These are phyloP conservation scores for Diaporthe longicolla DNA, from an alignment of 2,329 filamentous ascomycete genomes.

Conservation along the genomic window DNA sequence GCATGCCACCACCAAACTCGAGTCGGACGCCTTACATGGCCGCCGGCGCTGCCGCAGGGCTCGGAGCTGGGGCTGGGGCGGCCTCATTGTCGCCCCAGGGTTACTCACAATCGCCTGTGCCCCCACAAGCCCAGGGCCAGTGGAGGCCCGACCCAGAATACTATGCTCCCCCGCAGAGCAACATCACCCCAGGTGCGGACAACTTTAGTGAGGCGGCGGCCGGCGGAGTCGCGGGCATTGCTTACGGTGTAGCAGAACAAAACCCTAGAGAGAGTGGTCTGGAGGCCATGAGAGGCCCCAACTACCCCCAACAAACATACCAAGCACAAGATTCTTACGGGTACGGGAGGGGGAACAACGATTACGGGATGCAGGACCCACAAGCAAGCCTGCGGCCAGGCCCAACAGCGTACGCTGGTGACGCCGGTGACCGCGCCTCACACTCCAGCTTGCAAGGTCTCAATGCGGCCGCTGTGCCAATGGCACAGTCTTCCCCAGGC, in stretches of 20 bases:
- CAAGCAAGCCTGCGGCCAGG: slow-evolving; percentile 45
- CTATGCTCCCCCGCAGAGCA: slow-evolving; percentile 52
- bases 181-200: slow-evolving; percentile 74
- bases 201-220: slow-evolving; percentile 75
- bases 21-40: slow-evolving; percentile 44
- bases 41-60: slow-evolving; percentile 45
- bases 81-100: slow-evolving; percentile 47
- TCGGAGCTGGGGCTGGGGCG: slow-evolving; percentile 44
- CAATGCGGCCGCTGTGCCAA: slow-evolving; percentile 51
- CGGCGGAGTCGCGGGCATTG: slow-evolving; percentile 78
- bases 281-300: slow-evolving; percentile 67
- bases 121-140: slow-evolving; percentile 44
- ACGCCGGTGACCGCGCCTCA: slow-evolving; percentile 55
- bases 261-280: slow-evolving; percentile 76
- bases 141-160: slow-evolving; percentile 47
- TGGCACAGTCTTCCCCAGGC: slow-evolving; percentile 53
- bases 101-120: slow-evolving; percentile 47
- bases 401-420: slow-evolving; percentile 43
- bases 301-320: slow-evolving; percentile 49
- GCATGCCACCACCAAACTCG: slow-evolving; percentile 41
- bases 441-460: slow-evolving; percentile 59
- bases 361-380: slow-evolving; percentile 22
- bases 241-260: slow-evolving; percentile 74
- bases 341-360: slow-evolving; percentile 39
- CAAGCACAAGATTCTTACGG: slow-evolving; percentile 46